Evolutionary conservation across 2,329 filamentous ascomycete genomes (phyloP), one percentile per base, ranked within the genome.

Genomic region (Zymoseptoria tritici): DNA sequence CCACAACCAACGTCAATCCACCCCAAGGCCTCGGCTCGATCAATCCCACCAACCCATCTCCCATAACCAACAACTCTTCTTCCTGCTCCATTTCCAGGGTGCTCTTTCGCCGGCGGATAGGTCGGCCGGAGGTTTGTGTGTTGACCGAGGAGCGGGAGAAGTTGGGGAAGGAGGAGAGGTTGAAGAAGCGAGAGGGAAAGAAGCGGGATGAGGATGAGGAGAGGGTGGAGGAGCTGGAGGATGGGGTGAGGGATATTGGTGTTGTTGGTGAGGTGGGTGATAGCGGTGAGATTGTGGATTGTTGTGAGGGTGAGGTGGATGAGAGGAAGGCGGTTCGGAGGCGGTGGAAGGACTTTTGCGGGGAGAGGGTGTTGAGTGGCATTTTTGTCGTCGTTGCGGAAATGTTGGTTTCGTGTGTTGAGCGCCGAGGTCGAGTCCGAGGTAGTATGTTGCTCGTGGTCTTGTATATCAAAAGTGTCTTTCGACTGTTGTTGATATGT

Each of bases 1-100:
- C 70, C 60, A 67, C 58, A 16, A 6, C 36, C 36, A 46, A 46
- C 13, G 66, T 60, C 50, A 58, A 24, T 3, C 65, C 67, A 16
- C 58, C 59, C 52, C 57, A 62, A 4, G 71, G 71, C 52, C 71
- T 61, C 29, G 71, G 71, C 64, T 73, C 71, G 11, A 73, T 62
- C 7, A 73, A 31, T 4, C 60, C 58, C 13, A 65, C 59, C 5
- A 73, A 57, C 36, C 63, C 63, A 46, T 62, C 64, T 16, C 60
- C 60, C 36, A 70, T 64, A 6, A 63, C 21, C 3, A 49, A 53
- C 9, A 65, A 59, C 57, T 73, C 71, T 57, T 70, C 66, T 49
- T 72, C 70, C 54, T 69, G 66, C 65, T 72, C 68, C 16, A 71
- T 22, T 54, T 73, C 67, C 19, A 66, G 54, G n/a, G 64, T 60